Percentiles rank a stretch among this genome's conserved stretches.
These are phyloP conservation scores for Lactarius quietus DNA, from an alignment of 768 basidiomycete genomes.

Conservation along the genomic window DNA sequence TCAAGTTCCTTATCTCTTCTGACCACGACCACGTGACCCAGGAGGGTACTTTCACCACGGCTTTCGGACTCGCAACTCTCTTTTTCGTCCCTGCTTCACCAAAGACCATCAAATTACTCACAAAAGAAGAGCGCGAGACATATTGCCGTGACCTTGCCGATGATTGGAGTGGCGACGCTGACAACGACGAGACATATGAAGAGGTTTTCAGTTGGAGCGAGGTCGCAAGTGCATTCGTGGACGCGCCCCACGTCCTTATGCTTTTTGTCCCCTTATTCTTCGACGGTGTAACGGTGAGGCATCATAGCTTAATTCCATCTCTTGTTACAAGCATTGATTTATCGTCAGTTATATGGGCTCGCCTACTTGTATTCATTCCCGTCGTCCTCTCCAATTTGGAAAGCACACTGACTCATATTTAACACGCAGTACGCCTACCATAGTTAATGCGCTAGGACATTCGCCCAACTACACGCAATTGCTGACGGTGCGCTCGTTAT, in stretches of 20 bases:
- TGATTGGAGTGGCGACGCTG: slow-evolving; percentile 32
- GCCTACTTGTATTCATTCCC: slow-evolving; percentile 25
- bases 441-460: slow-evolving; percentile 32
- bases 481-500: slow-evolving; percentile 27
- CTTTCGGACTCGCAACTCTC: slow-evolving; percentile 51
- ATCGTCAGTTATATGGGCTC: slow-evolving; percentile 23
- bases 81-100: slow-evolving; percentile 47
- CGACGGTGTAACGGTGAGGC: slow-evolving; percentile 39
- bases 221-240: slow-evolving; percentile 43
- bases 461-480: slow-evolving; percentile 31
- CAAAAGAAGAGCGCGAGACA: slow-evolving; percentile 41
- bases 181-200: slow-evolving; percentile 37
- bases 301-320: neutral
- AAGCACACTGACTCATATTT: neutral
- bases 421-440: slow-evolving; percentile 28
- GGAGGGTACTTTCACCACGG: slow-evolving; percentile 61
- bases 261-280: slow-evolving; percentile 50
- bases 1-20: neutral
- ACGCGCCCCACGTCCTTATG: slow-evolving; percentile 51
- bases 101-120: slow-evolving; percentile 47
- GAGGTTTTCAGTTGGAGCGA: slow-evolving; percentile 57
- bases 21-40: slow-evolving; percentile 18
- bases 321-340: neutral
- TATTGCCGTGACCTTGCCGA: slow-evolving; percentile 36
- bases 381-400: neutral